Conservation (phyloP, 495 filamentous ascomycete species). For the Aspergillus cavernicola region DNA sequence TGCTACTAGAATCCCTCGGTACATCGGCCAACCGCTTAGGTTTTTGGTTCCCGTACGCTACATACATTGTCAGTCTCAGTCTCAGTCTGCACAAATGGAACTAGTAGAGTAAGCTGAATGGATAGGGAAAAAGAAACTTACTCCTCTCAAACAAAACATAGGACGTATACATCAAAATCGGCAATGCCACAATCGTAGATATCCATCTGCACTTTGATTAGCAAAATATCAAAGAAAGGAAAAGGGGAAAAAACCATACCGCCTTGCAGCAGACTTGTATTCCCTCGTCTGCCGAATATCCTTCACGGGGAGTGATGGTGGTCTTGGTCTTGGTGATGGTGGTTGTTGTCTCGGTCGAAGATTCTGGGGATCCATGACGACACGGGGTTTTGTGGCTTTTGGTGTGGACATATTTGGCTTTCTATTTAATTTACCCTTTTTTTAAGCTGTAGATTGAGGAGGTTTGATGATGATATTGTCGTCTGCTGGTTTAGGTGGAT, state of each 20-base stretch:
- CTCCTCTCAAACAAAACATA: slow-evolving; percentile 29
- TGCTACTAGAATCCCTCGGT: background rate
- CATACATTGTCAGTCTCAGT: background rate
- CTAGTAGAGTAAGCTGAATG: too few species aligned
- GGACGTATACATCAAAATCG: slow-evolving; percentile 30
- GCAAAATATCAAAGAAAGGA: too few species aligned
- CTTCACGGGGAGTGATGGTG: background rate
- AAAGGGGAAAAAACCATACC: slow-evolving; percentile 13
- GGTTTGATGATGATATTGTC: too few species aligned
- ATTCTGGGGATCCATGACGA: slow-evolving; percentile 13
- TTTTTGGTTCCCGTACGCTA: slow-evolving; percentile 26
- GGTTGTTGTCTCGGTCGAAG: background rate
- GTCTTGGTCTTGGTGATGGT: too few species aligned
- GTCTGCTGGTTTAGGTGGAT: too few species aligned
- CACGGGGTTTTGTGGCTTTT: slow-evolving; percentile 12
- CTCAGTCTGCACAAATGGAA: background rate
- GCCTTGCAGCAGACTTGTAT: slow-evolving; percentile 26
- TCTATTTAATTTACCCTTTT: background rate
- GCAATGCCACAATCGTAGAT: slow-evolving; percentile 31
- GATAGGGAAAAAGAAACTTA: slow-evolving; percentile 15
- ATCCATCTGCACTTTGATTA: slow-evolving; percentile 24
- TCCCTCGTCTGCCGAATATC: slow-evolving; percentile 32
- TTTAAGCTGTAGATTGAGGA: too few species aligned
- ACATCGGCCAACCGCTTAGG: slow-evolving; percentile 14
- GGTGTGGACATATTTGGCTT: slow-evolving; percentile 5